Evolutionary conservation across 257 asterid species (phyloP).

Genomic region (Nicotiana knightiana): DNA sequence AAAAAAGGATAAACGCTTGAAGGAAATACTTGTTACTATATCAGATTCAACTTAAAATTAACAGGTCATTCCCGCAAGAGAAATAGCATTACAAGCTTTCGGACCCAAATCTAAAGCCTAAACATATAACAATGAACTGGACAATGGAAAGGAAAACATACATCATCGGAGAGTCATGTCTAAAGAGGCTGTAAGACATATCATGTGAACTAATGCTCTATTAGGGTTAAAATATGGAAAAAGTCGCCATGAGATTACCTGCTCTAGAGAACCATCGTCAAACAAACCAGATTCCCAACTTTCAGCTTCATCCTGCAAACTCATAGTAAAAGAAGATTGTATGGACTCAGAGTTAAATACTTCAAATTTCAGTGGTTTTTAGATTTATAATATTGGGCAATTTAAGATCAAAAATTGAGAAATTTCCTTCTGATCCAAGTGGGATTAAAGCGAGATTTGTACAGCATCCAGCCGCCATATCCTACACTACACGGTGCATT

Average conservation of each 20-base stretch:
- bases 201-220: not conserved
- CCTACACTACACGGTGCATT: not conserved
- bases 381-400: not conserved
- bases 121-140: slow-evolving; percentile 2
- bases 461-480: not conserved
- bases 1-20: not conserved
- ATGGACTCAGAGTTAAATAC: not conserved
- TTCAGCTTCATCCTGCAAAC: slow-evolving; percentile 81
- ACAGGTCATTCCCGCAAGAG: not conserved
- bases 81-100: not conserved
- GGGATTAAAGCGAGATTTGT: not conserved
- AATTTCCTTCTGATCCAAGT: not conserved
- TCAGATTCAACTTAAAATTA: not conserved
- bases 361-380: not conserved
- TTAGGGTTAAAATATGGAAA: not conserved
- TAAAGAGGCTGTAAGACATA: not conserved
- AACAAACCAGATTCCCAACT: slow-evolving; percentile 61
- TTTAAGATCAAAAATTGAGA: not conserved
- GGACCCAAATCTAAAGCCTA: not conserved
- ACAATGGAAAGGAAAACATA: not conserved
- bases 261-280: slow-evolving; percentile 39
- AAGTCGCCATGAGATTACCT: slow-evolving; percentile 38
- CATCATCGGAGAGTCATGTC: not conserved
- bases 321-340: not conserved
- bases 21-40: not conserved